These are phyloP conservation scores for Fusarium torreyae DNA, from an alignment of 2,329 filamentous ascomycete species.

Conservation along the genomic window DNA sequence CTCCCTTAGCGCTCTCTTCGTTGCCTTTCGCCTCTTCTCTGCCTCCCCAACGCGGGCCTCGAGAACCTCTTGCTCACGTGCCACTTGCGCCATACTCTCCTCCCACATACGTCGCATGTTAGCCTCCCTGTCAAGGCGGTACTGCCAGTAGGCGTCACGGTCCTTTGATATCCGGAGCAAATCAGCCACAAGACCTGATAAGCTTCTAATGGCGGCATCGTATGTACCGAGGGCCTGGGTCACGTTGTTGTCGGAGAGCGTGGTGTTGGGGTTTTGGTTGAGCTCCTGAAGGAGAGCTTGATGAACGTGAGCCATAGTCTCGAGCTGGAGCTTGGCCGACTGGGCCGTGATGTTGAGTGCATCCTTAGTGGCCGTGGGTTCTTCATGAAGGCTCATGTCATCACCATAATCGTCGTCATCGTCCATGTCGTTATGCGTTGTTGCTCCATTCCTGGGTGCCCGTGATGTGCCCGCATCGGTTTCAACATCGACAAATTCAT, in stretches of 20 bases:
- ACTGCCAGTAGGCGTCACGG: conserved; percentile 97
- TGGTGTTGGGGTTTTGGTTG: conserved; percentile 76
- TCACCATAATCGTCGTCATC: conserved; percentile 82
- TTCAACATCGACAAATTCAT: conserved; percentile 65
- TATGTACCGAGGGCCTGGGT: conserved; percentile 87
- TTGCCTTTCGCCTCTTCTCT: conserved; percentile 89
- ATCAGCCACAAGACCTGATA: conserved; percentile 88
- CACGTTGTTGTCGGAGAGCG: conserved; percentile 83
- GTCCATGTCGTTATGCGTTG: conserved; percentile 66
- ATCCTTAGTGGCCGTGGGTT: conserved; percentile 84
- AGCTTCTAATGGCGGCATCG: conserved; percentile 88
- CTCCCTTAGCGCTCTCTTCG: conserved; percentile 90
- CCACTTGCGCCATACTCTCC: conserved; percentile 98
- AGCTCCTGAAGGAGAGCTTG: conserved; percentile 81
- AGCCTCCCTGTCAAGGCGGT: conserved; percentile 89
- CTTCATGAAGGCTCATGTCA: conserved; percentile 83
- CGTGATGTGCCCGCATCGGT: conserved; percentile 61
- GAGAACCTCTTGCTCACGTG: conserved; percentile 91
- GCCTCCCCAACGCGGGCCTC: conserved; percentile 90
- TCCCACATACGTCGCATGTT: conserved; percentile 98
- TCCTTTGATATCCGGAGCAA: conserved; percentile 93
- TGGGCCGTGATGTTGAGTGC: conserved; percentile 98
- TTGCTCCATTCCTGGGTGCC: conserved; percentile 54
- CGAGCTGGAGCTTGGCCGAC: conserved; percentile 92
- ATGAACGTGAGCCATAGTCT: conserved; percentile 89